These are phyloP conservation scores for Excoecaria cochinchinensis DNA, from an alignment of 345 rosid species.

Conservation along the genomic window DNA sequence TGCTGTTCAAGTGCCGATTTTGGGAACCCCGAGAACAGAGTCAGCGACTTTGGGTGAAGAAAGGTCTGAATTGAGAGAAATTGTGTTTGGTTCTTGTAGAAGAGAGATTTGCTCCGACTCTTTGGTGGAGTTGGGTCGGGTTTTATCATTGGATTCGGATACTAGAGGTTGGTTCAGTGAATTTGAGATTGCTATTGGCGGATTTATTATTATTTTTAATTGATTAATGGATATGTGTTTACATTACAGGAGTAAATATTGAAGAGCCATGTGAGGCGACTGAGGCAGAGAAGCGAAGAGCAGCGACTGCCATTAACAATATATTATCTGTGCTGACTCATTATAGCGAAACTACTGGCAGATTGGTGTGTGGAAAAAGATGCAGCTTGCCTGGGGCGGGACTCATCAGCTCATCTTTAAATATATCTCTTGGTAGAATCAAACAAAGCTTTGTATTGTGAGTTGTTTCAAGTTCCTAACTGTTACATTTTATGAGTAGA, in stretches of 20 bases:
- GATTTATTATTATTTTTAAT: background rate
- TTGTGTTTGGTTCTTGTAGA: slow-evolving; percentile 71
- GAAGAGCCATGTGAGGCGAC: slow-evolving; percentile 75
- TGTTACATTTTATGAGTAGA: slow-evolving; percentile 16
- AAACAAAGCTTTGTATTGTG: slow-evolving; percentile 99
- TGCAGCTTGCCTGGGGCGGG: slow-evolving; percentile 41
- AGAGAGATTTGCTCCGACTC: slow-evolving; percentile 69
- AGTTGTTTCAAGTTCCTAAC: slow-evolving; percentile 59
- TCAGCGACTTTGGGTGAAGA: slow-evolving; percentile 44
- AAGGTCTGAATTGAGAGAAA: slow-evolving; percentile 32
- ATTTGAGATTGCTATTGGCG: background rate
- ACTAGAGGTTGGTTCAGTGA: slow-evolving; percentile 40
- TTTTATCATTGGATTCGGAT: slow-evolving; percentile 43
- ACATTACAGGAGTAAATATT: slow-evolving; percentile 45
- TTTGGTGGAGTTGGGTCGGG: slow-evolving; percentile 39
- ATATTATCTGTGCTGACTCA: slow-evolving; percentile 61
- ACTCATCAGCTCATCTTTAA: slow-evolving; percentile 60
- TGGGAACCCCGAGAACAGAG: slow-evolving; percentile 25
- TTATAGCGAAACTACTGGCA: slow-evolving; percentile 60
- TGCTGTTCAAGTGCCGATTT: slow-evolving; percentile 83
- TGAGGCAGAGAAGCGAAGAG: slow-evolving; percentile 64
- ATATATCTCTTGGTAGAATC: slow-evolving; percentile 99
- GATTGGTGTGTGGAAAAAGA: slow-evolving; percentile 63
- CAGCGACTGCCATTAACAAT: slow-evolving; percentile 46
- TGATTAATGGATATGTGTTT: slow-evolving; percentile 9